Conservation (phyloP, 345 rosid species). For the Alliaria petiolata region DNA sequence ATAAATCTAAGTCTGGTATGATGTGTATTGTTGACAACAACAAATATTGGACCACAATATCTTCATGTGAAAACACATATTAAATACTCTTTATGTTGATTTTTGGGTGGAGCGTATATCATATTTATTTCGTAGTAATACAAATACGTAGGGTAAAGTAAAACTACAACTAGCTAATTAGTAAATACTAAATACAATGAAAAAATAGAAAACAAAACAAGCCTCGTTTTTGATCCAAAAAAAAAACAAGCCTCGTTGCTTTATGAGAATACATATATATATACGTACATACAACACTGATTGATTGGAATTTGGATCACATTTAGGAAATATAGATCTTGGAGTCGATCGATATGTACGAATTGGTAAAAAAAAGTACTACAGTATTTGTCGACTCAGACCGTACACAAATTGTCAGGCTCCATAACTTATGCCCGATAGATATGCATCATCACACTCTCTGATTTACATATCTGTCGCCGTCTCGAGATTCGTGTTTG, state of each 20-base stretch:
- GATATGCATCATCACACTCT: conserved; percentile 17
- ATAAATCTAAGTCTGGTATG: too few relatives aligned
- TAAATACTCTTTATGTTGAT: too few relatives aligned
- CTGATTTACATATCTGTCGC: conserved; percentile 27
- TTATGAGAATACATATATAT: neutral
- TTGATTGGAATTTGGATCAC: conserved; percentile 12
- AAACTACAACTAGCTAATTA: too few relatives aligned
- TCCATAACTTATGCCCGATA: conserved; percentile 33
- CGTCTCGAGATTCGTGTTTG: conserved; percentile 24
- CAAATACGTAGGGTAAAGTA: too few relatives aligned
- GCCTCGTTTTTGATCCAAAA: too few relatives aligned
- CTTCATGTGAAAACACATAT: too few relatives aligned
- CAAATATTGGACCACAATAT: too few relatives aligned
- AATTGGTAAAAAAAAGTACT: conserved; percentile 8
- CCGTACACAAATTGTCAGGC: conserved; percentile 33
- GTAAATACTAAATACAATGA: neutral
- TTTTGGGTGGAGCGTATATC: too few relatives aligned
- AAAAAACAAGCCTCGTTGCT: too few relatives aligned
- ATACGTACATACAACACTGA: neutral
- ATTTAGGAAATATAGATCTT: conserved; percentile 4
- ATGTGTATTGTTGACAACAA: too few relatives aligned
- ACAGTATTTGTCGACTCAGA: conserved; percentile 23
- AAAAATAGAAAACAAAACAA: neutral
- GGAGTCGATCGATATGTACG: conserved; percentile 24
- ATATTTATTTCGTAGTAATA: too few relatives aligned